A percentile compares a stretch with the other conserved stretches of the same genome.
These are phyloP conservation scores for Mortierella sp. DNA, from an alignment of 371 early-diverging fungal genomes.

Conservation along the genomic window DNA sequence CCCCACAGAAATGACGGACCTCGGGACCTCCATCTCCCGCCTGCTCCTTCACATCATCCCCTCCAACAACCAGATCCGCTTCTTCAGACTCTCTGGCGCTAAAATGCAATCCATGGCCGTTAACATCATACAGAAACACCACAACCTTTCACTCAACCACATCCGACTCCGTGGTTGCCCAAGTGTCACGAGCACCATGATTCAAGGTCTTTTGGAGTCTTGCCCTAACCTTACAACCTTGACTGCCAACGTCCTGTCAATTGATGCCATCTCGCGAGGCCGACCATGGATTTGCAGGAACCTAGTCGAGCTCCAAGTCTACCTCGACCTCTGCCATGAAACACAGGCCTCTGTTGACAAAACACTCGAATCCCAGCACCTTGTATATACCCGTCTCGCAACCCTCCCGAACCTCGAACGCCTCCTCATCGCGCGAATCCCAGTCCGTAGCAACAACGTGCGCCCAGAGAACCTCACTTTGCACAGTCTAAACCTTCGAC, in stretches of 20 bases:
- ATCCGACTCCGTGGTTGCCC: neutral
- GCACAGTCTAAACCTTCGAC: neutral
- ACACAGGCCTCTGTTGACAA: neutral
- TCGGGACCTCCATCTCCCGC: neutral
- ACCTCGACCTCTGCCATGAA: neutral
- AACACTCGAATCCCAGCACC: neutral
- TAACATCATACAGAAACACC: neutral
- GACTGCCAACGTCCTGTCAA: neutral
- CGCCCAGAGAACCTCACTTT: neutral
- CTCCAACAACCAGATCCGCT: slow-evolving; percentile 1
- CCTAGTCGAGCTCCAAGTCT: neutral
- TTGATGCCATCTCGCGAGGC: neutral
- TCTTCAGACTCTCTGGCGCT: slow-evolving; percentile 2
- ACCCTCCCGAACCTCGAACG: neutral
- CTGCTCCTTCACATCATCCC: neutral
- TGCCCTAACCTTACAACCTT: neutral
- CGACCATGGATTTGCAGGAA: neutral
- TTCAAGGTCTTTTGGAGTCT: neutral
- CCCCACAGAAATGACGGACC: neutral
- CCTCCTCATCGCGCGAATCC: neutral
- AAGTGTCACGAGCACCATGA: neutral
- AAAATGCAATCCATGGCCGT: neutral
- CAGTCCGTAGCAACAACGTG: neutral
- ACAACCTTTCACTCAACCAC: neutral
- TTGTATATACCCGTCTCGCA: neutral